Base-by-base conservation (phyloP, 2,329 filamentous ascomycete genomes). In the Endoconidiophora laricicola region DNA sequence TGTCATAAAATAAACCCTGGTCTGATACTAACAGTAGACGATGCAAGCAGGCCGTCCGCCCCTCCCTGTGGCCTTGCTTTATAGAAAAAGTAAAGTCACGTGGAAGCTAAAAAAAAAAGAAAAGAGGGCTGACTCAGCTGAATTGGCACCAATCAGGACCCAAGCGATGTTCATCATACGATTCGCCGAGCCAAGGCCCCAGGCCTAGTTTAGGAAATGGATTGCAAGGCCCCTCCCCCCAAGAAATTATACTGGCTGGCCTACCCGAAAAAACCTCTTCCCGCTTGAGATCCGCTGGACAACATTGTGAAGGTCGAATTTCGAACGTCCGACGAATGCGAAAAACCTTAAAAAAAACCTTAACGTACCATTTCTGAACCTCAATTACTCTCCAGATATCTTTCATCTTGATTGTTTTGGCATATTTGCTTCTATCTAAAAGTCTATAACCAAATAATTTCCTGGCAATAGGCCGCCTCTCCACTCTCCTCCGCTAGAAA, bases 111-210 rank as follows among this genome's bases (percentile, higher is more conserved):
- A 37, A 37, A 43, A 24, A 9, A 33, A 9, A 12, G 3, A 33
- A 33, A 33, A 10, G 10, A 4, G 7, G 18, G 52, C 52, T 53
- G 52, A 53, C 37, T 53, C 47, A 50, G 51, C 43, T 16, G 18
- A 12, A 2, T 12, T 18, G 16, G 38, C 43, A 44, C 44, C 51
- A 53, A 53, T 53, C 48, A 53, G 39, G 40, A 37, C 36, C 29
- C 48, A 44, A 38, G 44, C 33, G 33, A 50, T 53, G 33, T 53
- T 41, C 48, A 50, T 53, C 52, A 50, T 53, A 50, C 52, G 48
- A 53, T 44, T 53, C 26, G 41, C 42, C 18, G 22, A 18, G 16
- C 16, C 16, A 18, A 18, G 16, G 7, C 29, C 26, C 29, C 29
- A 33, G 29, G 29, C 29, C 29, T 33, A 33, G 29, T 33, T 33